Base-by-base conservation (phyloP, 108 stramenopile species). In the Nitzschia palea region DNA sequence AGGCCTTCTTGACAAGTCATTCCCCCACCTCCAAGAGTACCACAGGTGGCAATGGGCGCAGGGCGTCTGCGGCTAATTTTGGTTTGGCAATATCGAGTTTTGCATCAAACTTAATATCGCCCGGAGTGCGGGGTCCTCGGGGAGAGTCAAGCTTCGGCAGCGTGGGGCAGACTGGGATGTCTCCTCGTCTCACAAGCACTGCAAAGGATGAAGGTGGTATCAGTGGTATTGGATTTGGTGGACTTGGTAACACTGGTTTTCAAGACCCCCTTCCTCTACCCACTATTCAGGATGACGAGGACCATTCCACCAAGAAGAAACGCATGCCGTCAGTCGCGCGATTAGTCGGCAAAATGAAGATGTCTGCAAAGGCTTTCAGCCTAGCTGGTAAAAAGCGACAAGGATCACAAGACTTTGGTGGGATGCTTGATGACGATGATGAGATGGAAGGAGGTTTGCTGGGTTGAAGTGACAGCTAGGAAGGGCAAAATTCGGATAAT, bases 371-470 rank as follows among this genome's bases (percentile, higher is more conserved):
- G 0, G 54, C 40, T 15, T 61, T 61, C 8, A 45, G 17, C 20
- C 18, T 52, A 10, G n/a, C n/a, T n/a, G 30, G 44, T 29, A 35
- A 29, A 6, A 33, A 27, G 59, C 60, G 33, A 22, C 31, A 18
- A 2, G 17, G 27, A 2, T 20, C 35, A 18, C 42, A 44, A 0
- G 43, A 44, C 30, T 47, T 34, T 60, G 60, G 70, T 25, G 52
- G 61, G 29, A 71, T 71, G 70, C n/a, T 71, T 37, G 53, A 62
- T 30, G 70, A 71, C 40, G 59, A 61, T n/a, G 59, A 58, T 45
- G 47, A 32, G 48, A 50, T 63, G 44, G 29, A 45, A 45, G 62
- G 62, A 17, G 62, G 62, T 6, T 25, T 60, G 17, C 44, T 63
- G 10, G 62, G 62, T 2, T 63, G 27, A 32, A 10, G n/a, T n/a